Evolutionary conservation across 1,284 basidiomycete genomes (phyloP).

Genomic region (Anthracocystis panici-leucophaei): DNA sequence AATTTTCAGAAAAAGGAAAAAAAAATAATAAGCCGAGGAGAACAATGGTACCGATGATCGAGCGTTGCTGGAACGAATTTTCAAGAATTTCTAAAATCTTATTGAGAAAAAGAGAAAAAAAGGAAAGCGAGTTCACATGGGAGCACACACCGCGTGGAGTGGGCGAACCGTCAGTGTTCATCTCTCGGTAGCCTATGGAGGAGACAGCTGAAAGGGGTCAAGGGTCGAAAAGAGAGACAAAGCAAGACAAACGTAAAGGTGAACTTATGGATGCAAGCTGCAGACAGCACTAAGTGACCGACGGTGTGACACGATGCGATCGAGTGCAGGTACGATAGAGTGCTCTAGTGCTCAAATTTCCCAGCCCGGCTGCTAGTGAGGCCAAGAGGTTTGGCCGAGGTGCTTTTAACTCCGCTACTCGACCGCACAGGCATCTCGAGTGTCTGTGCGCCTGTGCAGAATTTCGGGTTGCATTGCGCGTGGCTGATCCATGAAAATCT

Average conservation of each 20-base stretch:
- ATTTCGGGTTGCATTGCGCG: constrained; percentile 4
- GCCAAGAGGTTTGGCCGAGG: constrained; percentile 25
- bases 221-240: background rate
- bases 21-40: background rate
- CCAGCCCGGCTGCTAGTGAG: constrained; percentile 17
- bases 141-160: background rate
- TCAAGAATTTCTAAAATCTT: background rate
- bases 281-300: background rate
- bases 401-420: constrained; percentile 35
- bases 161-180: background rate
- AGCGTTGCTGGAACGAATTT: background rate
- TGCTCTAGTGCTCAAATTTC: constrained; percentile 12
- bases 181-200: constrained; percentile 6
- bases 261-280: background rate
- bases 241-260: background rate
- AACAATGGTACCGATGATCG: background rate
- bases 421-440: constrained; percentile 3
- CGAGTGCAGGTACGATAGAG: constrained; percentile 1
- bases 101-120: background rate
- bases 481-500: constrained; percentile 24
- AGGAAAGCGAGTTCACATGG: background rate
- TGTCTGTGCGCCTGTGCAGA: constrained; percentile 12
- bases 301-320: background rate
- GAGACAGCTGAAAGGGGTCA: background rate
- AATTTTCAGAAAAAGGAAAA: background rate